Conservation (phyloP, 2,329 filamentous ascomycete species). For the Ascochyta rabiei region DNA sequence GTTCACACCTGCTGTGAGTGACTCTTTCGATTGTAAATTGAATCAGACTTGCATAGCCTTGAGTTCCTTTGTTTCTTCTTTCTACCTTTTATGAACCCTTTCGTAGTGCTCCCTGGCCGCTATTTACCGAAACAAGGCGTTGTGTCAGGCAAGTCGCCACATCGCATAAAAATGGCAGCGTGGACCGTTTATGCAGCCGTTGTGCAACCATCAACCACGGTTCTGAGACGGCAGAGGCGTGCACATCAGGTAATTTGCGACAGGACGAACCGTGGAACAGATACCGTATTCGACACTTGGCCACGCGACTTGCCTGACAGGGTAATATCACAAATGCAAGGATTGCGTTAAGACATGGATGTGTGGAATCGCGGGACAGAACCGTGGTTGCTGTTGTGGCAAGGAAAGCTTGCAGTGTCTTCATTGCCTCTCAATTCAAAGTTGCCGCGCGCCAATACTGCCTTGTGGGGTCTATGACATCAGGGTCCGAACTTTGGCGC, state of each 20-base stretch:
- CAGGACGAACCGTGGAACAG: conserved; percentile 30
- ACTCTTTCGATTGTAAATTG: not conserved
- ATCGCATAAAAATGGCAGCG: conserved; percentile 14
- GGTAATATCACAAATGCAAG: conserved; percentile 17
- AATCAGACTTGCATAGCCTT: not conserved
- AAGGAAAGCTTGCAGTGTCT: not conserved
- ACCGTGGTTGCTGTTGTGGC: conserved; percentile 5
- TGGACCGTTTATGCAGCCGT: conserved; percentile 11
- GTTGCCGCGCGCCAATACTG: conserved; percentile 7
- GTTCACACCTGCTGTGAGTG: too few relatives aligned
- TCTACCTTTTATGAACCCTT: not conserved
- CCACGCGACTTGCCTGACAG: conserved; percentile 16
- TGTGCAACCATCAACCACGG: conserved; percentile 14
- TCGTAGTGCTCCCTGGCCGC: not conserved
- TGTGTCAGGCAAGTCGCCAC: conserved; percentile 7
- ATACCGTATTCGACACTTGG: conserved; percentile 26
- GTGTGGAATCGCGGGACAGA: conserved; percentile 2
- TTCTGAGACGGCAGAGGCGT: conserved; percentile 16
- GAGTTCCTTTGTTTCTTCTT: not conserved
- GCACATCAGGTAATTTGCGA: conserved; percentile 15
- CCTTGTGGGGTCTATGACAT: conserved; percentile 9
- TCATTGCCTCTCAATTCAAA: not conserved
- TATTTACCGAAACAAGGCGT: not conserved
- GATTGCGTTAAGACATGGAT: not conserved
- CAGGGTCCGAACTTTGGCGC: conserved; percentile 7